Evolutionary conservation across 495 filamentous ascomycete genomes (phyloP), one percentile per base, ranked within the genome.

Genomic region (Platismatia glauca): DNA sequence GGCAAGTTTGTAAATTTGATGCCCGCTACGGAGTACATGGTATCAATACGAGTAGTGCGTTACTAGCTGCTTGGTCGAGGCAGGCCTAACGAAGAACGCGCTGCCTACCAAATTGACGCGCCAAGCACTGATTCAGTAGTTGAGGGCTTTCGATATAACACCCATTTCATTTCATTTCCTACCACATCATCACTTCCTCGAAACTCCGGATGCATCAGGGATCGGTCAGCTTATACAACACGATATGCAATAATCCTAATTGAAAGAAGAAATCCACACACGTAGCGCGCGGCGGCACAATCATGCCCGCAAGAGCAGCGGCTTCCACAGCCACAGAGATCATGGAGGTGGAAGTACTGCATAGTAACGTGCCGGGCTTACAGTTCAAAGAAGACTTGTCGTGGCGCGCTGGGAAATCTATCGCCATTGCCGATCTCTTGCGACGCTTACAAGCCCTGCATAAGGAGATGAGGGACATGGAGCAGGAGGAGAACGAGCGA

Each of bases 351-450:
- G 64, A 59, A 53, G 66, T 64, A 29, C 48, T 68, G 48, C 64
- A 67, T 33, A 60, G 59, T 33, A 37, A 37, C 33, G 37, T 64
- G 41, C 31, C 65, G 3, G 67, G 63, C 33, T 79, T 92, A 29
- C 72, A 82, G 66, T 97, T 97, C 82, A 85, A 93, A 68, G 88
- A 97, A 69, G 81, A 90, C 22, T 75, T 99, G 44, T 87, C 91
- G 75, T 97, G 95, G 90, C 88, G 89, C 69, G 89, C 91, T 55
- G 95, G 93, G 59, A 94, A 89, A 71, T 74, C 80, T 37, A 96
- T 99, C 68, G 78, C 88, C 44, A 86, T 92, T 55, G 87, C 82
- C 64, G 89, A 91, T 58, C 84, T 99, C 38, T 78, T 96, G 63
- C 79, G 84, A 68, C 85, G 93, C 24, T 82, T 99, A 50, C 86